phyloP scores from a whole-genome alignment of 2,329 filamentous ascomycete species.

The Stagonosporopsis cucurbitacearum region DNA sequence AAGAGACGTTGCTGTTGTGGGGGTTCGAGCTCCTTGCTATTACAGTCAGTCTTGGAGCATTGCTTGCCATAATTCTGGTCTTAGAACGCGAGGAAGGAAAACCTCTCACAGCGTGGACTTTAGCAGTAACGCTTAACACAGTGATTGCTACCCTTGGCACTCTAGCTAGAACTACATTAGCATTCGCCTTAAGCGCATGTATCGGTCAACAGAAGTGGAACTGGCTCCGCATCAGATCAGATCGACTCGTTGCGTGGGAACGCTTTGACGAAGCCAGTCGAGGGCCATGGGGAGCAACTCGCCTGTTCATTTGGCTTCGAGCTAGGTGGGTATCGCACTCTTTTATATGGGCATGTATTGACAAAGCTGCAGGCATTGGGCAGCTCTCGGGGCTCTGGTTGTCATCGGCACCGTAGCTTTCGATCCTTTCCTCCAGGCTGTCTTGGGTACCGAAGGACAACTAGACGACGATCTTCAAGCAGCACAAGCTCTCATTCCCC shows the following conservation, averaged over 20 bases:
- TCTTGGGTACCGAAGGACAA: slow-evolving; percentile 2
- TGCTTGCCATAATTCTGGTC: background rate
- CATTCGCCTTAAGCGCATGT: slow-evolving; percentile 21
- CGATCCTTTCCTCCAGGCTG: slow-evolving; percentile 18
- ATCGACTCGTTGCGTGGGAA: slow-evolving; percentile 4
- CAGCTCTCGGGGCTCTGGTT: slow-evolving; percentile 12
- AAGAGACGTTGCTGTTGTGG: background rate
- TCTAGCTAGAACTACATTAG: slow-evolving; percentile 13
- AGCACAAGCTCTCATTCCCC: background rate
- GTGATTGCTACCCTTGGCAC: slow-evolving; percentile 19
- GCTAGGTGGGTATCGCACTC: background rate
- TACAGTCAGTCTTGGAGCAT: background rate
- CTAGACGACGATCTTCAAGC: background rate
- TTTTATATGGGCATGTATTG: background rate
- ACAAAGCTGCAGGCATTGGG: slow-evolving; percentile 11
- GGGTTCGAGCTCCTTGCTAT: background rate
- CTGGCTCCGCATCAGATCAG: slow-evolving; percentile 15
- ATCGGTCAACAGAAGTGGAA: slow-evolving; percentile 25
- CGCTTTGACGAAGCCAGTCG: slow-evolving; percentile 25
- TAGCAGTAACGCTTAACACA: slow-evolving; percentile 18
- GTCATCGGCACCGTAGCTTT: slow-evolving; percentile 13
- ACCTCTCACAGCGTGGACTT: slow-evolving; percentile 11
- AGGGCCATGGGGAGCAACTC: slow-evolving; percentile 17
- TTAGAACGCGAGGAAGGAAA: background rate
- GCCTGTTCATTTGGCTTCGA: slow-evolving; percentile 17